Conservation (phyloP, 306 rosid genomes). For the Albizia julibrissin region DNA sequence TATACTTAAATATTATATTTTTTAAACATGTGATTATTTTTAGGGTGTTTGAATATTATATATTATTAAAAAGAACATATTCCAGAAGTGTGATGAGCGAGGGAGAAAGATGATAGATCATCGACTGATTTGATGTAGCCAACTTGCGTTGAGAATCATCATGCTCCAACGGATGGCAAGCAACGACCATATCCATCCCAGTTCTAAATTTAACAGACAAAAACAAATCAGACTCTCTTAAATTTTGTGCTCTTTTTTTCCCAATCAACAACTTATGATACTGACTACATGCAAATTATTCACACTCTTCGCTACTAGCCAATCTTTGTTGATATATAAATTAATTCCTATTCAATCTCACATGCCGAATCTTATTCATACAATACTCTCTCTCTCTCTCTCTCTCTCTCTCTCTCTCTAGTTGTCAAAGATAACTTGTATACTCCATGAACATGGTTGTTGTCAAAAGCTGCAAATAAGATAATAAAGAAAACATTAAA, state of each 20-base stretch:
- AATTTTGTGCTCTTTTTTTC: background rate
- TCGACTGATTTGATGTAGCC: conserved; percentile 1
- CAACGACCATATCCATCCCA: background rate
- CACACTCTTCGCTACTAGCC: background rate
- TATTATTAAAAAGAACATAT: background rate
- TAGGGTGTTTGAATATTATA: background rate
- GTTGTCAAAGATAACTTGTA: background rate
- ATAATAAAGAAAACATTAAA: background rate
- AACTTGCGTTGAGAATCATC: background rate
- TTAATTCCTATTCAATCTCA: background rate
- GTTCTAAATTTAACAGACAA: background rate
- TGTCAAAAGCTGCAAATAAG: conserved; percentile 7
- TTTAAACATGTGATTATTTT: background rate
- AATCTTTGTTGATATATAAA: background rate
- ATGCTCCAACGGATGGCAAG: background rate
- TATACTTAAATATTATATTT: background rate
- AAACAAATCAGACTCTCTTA: background rate
- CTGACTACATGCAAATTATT: background rate
- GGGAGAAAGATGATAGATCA: background rate
- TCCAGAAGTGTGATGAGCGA: background rate
- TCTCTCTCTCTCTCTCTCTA: background rate
- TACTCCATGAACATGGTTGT: background rate
- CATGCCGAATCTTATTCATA: background rate
- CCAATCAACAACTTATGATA: background rate
- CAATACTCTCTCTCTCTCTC: background rate